These are phyloP conservation scores for Neocallimastix lanati DNA, from an alignment of 192 early-diverging fungal species.

Conservation along the genomic window DNA sequence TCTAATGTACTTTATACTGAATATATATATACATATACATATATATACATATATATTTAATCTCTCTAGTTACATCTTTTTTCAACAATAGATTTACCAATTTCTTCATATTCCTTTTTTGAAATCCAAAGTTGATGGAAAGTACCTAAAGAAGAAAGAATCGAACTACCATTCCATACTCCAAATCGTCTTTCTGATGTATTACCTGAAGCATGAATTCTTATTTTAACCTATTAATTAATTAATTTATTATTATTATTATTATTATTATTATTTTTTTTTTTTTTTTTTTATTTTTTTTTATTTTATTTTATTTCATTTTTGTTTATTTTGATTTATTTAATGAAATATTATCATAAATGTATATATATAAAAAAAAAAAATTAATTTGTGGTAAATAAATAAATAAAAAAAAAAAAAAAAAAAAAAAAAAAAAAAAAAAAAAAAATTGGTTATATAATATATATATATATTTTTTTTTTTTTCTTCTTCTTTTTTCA, in stretches of 20 bases:
- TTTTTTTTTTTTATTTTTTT: no score
- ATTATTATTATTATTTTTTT: no score
- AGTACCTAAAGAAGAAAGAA: constrained; percentile 80
- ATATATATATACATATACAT: no score
- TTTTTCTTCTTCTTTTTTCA: no score
- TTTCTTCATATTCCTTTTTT: constrained; percentile 83
- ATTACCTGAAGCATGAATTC: constrained; percentile 44
- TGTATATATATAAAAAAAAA: no score
- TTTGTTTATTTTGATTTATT: no score
- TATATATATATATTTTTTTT: no score
- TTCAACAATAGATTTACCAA: constrained; percentile 64
- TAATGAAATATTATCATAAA: no score
- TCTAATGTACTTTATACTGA: no score
- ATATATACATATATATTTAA: neutral
- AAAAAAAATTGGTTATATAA: no score
- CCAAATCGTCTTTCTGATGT: constrained; percentile 73
- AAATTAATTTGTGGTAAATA: neutral
- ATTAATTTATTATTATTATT: no score
- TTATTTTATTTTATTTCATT: no score
- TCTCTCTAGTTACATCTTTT: constrained; percentile 19
- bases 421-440: neutral
- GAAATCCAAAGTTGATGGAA: constrained; percentile 99
- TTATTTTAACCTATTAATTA: neutral
- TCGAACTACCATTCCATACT: constrained; percentile 94
- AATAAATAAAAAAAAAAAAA: neutral